phyloP scores from a whole-genome alignment of 2,329 filamentous ascomycete species.

The Dichotomopilus funicola region DNA sequence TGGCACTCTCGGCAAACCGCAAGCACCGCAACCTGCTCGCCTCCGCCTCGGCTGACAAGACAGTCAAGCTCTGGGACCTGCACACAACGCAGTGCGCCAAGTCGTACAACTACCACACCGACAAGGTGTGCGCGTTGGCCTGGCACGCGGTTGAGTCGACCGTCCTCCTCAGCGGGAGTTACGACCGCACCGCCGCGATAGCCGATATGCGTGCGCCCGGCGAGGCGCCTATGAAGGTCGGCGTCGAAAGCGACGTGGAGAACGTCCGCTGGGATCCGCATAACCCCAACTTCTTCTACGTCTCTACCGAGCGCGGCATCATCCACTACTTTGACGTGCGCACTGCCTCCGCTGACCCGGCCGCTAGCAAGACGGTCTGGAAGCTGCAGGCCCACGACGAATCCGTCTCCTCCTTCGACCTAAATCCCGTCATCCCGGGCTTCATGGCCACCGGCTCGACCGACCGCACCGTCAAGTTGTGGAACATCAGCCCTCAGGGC shows the following conservation, averaged over 20 bases:
- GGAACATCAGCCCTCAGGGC: constrained; percentile 77
- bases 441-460: constrained; percentile 91
- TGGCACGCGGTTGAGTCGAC: constrained; percentile 89
- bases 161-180: constrained; percentile 84
- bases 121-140: constrained; percentile 93
- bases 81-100: constrained; percentile 89
- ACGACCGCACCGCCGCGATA: constrained; percentile 90
- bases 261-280: constrained; percentile 89
- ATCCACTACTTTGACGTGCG: constrained; percentile 90
- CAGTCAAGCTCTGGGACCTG: constrained; percentile 95
- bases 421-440: constrained; percentile 84
- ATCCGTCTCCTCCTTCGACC: constrained; percentile 83
- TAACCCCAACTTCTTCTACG: constrained; percentile 87
- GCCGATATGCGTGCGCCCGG: constrained; percentile 93
- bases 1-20: constrained; percentile 85
- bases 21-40: constrained; percentile 91
- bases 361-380: constrained; percentile 80
- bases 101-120: constrained; percentile 91
- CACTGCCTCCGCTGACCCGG: constrained; percentile 64
- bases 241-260: constrained; percentile 93
- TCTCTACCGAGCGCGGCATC: constrained; percentile 85
- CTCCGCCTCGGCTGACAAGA: constrained; percentile 92
- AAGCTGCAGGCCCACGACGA: constrained; percentile 92
- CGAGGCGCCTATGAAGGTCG: constrained; percentile 75
- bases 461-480: constrained; percentile 93